Conservation (phyloP, 805 yeast species). For the Saccharomycopsis fibuligera region DNA sequence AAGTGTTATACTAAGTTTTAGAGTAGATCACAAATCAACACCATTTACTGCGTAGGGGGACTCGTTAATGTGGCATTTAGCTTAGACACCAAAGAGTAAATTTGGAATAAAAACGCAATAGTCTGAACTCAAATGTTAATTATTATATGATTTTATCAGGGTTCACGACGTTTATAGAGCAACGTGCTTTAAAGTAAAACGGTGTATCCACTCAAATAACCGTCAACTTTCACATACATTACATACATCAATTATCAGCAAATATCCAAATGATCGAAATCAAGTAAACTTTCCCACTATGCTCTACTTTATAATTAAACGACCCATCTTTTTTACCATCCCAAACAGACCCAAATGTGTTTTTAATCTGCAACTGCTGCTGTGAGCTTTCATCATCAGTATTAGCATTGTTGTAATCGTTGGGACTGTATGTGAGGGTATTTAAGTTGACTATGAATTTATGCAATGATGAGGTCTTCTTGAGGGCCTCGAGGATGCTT, state of each 20-base stretch:
- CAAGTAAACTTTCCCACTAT: slow-evolving; percentile 24
- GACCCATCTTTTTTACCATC: slow-evolving; percentile 50
- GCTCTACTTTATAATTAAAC: slow-evolving; percentile 28
- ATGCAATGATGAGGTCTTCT: slow-evolving; percentile 44
- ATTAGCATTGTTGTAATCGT: not conserved
- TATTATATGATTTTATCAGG: too few species aligned
- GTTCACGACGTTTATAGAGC: too few species aligned
- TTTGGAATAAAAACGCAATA: too few species aligned
- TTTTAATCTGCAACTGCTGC: slow-evolving; percentile 24
- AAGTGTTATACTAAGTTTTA: too few species aligned
- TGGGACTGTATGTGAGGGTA: slow-evolving; percentile 26
- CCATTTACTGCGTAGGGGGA: too few species aligned
- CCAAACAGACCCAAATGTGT: slow-evolving; percentile 51
- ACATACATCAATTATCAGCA: not conserved
- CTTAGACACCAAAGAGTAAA: too few species aligned
- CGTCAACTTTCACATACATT: too few species aligned
- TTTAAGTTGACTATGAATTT: slow-evolving; percentile 49
- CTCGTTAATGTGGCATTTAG: too few species aligned
- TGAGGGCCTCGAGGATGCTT: slow-evolving; percentile 34
- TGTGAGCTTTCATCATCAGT: not conserved
- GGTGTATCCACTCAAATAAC: too few species aligned
- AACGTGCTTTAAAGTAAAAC: too few species aligned
- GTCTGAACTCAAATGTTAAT: too few species aligned
- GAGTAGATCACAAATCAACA: too few species aligned
- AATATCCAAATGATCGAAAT: slow-evolving; percentile 30